Percentiles rank a stretch among this genome's conserved stretches.
Evolutionary conservation across 257 asterid species (phyloP).

Genomic region (Solanum sejunctum): DNA sequence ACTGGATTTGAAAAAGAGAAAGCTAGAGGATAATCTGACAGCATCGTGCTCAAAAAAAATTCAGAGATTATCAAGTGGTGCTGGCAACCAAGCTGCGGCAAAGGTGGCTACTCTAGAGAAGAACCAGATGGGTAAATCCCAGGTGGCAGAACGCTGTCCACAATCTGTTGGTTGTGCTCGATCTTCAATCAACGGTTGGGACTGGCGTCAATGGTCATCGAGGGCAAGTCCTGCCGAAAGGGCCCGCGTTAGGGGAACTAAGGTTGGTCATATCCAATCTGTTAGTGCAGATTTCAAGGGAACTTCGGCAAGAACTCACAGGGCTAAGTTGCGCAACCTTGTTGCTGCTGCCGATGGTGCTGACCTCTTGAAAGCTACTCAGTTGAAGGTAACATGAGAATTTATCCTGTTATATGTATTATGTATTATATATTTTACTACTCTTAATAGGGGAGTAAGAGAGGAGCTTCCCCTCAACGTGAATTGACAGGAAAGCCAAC

Average conservation of each 20-base stretch:
- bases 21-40: constrained; percentile 27
- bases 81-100: constrained; percentile 26
- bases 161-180: constrained; percentile 89
- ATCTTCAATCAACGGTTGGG: constrained; percentile 85
- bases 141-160: constrained; percentile 32
- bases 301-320: constrained; percentile 89
- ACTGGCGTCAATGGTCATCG: constrained; percentile 92
- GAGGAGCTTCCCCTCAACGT: not conserved
- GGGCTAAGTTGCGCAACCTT: constrained; percentile 88
- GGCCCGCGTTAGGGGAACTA: constrained; percentile 59
- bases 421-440: not conserved
- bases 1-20: constrained; percentile 43
- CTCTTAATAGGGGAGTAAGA: not conserved
- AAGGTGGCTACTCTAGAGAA: constrained; percentile 18
- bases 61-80: constrained; percentile 34
- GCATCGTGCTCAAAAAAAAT: constrained; percentile 31
- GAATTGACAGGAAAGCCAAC: not conserved
- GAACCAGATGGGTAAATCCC: constrained; percentile 26
- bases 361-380: constrained; percentile 91
- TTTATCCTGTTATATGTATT: not conserved
- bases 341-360: constrained; percentile 99
- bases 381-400: constrained; percentile 59
- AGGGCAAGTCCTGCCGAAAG: constrained; percentile 72
- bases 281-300: constrained; percentile 47
- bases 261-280: constrained; percentile 19